These are phyloP conservation scores for Linnemannia zychae DNA, from an alignment of 192 early-diverging fungal species.

Conservation along the genomic window DNA sequence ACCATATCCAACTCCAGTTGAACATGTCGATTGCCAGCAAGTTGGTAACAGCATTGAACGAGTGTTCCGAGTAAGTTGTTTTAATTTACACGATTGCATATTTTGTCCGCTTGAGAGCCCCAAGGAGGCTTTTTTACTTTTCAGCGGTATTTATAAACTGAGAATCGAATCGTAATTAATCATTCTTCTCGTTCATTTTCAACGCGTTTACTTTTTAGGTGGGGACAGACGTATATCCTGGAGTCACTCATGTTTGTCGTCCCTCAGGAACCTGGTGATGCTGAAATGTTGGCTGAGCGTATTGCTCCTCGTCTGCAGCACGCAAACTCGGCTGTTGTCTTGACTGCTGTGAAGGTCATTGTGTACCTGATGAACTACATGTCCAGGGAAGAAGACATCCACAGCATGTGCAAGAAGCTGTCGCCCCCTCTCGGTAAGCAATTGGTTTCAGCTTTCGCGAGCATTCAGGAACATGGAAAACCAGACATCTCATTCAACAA, in stretches of 20 bases:
- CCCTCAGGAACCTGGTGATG: constrained; percentile 89
- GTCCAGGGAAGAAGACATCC: constrained; percentile 80
- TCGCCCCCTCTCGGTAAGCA: constrained; percentile 87
- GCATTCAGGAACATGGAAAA: neutral
- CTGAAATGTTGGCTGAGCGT: constrained; percentile 92
- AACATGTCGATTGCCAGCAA: constrained; percentile 92
- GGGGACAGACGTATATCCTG: constrained; percentile 96
- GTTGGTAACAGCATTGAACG: constrained; percentile 92
- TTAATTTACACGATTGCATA: neutral
- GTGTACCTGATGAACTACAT: constrained; percentile 97
- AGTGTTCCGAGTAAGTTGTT: constrained; percentile 89
- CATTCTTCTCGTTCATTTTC: constrained; percentile 6
- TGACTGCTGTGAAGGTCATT: constrained; percentile 90
- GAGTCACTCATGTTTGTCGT: constrained; percentile 93
- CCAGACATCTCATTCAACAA: neutral
- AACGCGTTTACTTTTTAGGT: constrained; percentile 63
- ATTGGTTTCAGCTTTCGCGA: neutral
- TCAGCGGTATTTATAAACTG: neutral
- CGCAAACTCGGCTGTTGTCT: constrained; percentile 93
- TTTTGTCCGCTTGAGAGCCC: constrained; percentile 11
- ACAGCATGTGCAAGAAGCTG: constrained; percentile 83
- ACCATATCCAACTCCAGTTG: constrained; percentile 86
- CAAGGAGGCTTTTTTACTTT: constrained; percentile 5
- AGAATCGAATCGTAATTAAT: neutral
- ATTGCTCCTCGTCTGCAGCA: constrained; percentile 93